Conservation (phyloP, 306 rosid species). For the Spatholobus suberectus region DNA sequence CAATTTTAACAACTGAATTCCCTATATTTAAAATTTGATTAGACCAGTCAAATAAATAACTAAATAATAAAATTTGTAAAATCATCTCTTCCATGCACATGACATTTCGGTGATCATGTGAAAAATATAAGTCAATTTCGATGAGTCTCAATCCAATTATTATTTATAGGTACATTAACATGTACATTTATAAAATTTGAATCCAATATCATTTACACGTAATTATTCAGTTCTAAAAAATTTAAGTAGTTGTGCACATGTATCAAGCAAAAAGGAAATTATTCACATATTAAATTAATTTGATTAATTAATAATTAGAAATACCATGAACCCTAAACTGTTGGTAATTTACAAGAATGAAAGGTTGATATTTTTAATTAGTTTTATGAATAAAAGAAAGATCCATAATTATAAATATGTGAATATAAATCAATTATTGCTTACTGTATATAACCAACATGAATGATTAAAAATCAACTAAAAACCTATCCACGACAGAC, state of each 20-base stretch:
- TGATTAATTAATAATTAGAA: neutral
- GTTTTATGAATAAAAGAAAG: neutral
- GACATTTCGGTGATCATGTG: no score
- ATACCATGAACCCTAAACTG: neutral
- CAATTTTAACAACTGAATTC: no score
- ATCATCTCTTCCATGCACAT: no score
- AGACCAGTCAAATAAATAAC: no score
- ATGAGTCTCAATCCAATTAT: neutral
- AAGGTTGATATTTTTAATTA: neutral
- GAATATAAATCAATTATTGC: no score
- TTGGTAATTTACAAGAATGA: neutral
- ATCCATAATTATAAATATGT: neutral
- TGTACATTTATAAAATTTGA: neutral
- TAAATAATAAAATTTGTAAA: no score
- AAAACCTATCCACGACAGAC: no score
- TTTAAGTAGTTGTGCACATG: neutral
- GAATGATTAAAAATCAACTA: no score
- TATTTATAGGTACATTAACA: neutral
- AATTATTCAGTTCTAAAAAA: neutral
- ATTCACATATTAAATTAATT: neutral
- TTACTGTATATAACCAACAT: no score
- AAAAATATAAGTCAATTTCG: no score
- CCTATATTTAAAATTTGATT: no score
- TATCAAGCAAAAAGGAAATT: no score
- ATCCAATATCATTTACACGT: neutral